These are phyloP conservation scores for Geosmithia flava DNA, from an alignment of 2,329 filamentous ascomycete genomes.

Conservation along the genomic window DNA sequence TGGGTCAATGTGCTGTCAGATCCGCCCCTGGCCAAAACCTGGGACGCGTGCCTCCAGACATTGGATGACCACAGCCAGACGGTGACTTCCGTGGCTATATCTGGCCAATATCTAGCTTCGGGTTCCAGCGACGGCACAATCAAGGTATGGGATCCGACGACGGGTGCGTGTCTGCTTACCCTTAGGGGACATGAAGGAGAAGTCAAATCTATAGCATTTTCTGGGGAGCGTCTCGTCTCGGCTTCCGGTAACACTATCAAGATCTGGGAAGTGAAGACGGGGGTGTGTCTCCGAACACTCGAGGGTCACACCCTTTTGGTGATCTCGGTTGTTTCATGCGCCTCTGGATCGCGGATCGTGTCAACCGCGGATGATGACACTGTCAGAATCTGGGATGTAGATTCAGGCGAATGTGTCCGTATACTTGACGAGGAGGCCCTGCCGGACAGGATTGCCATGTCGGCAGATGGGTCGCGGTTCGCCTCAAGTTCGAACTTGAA, in stretches of 20 bases:
- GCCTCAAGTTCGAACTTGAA: slow-evolving; percentile 1
- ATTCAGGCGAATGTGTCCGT: background rate
- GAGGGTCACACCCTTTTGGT: slow-evolving; percentile 1
- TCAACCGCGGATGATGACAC: slow-evolving; percentile 2
- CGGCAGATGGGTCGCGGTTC: background rate
- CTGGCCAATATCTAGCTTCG: slow-evolving; percentile 3
- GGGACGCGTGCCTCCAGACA: slow-evolving; percentile 3
- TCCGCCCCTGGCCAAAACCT: background rate
- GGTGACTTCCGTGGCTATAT: background rate
- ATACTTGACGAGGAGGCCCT: slow-evolving; percentile 2
- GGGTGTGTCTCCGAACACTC: background rate
- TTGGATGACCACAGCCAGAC: background rate
- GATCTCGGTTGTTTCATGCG: background rate
- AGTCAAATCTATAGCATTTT: background rate
- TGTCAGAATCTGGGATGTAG: slow-evolving; percentile 2
- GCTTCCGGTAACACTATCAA: slow-evolving; percentile 1
- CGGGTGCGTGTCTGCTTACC: background rate
- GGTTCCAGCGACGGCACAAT: background rate
- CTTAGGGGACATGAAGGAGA: background rate
- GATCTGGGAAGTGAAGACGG: slow-evolving; percentile 3
- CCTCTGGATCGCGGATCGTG: background rate
- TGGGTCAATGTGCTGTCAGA: background rate
- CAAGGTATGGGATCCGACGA: slow-evolving; percentile 3
- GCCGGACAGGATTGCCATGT: slow-evolving; percentile 1
- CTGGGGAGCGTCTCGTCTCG: slow-evolving; percentile 1